Conservation (phyloP, 805 yeast species). For the Lipomyces sp. region DNA sequence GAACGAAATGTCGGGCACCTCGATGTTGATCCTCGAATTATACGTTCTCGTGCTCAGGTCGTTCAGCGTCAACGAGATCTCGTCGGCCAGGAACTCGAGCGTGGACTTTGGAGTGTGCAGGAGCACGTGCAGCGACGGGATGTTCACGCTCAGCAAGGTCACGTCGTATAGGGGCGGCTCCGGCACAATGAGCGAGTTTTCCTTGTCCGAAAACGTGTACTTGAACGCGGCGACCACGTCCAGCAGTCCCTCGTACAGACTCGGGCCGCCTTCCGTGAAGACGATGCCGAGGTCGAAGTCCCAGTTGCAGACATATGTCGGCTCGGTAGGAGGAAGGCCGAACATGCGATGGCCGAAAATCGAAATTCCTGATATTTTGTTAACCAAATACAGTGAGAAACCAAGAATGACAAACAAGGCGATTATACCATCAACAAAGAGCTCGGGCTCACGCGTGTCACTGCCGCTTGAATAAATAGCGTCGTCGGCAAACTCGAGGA, state of each 20-base stretch:
- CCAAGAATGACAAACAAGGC: too few relatives aligned
- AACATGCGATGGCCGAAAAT: constrained; percentile 89
- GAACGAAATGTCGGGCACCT: constrained; percentile 48
- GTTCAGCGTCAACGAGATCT: constrained; percentile 46
- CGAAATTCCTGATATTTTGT: constrained; percentile 35
- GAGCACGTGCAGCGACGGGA: constrained; percentile 48
- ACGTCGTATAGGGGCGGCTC: constrained; percentile 64
- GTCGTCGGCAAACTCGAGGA: constrained; percentile 37
- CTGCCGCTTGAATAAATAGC: constrained; percentile 32
- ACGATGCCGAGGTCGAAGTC: constrained; percentile 67
- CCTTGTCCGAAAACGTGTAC: constrained; percentile 67
- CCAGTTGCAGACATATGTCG: constrained; percentile 90
- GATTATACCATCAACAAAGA: constrained; percentile 55
- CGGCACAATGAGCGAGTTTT: constrained; percentile 63
- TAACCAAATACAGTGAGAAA: not conserved
- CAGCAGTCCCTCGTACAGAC: constrained; percentile 45
- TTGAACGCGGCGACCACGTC: constrained; percentile 49
- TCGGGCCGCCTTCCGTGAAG: constrained; percentile 49
- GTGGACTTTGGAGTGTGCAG: constrained; percentile 40
- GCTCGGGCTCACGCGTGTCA: constrained; percentile 39
- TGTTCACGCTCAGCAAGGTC: constrained; percentile 56
- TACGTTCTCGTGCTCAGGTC: constrained; percentile 71
- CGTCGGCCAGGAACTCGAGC: constrained; percentile 33
- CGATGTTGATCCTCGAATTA: constrained; percentile 51
- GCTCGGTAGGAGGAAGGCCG: constrained; percentile 85